Base-by-base conservation (phyloP, 1,284 basidiomycete genomes). In the Moesziomyces aphidis region DNA sequence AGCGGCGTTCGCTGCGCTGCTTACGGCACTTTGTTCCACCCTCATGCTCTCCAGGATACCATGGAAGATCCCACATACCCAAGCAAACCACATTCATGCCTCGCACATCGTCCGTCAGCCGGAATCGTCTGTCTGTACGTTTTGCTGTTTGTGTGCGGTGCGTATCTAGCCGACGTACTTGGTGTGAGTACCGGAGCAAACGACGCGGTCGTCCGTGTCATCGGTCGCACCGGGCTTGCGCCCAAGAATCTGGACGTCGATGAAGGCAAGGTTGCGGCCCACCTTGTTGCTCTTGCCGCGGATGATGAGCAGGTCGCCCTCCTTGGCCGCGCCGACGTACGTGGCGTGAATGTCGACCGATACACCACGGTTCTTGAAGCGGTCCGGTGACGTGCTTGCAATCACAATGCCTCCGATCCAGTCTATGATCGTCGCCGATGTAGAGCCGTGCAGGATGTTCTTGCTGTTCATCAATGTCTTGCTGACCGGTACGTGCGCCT, bases 401-500 rank as follows among this genome's bases (percentile, higher is more conserved):
- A 79, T 70, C 52, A 77, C 68, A 46, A 79, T 56, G 46, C 74
- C 74, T 28, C 74, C 77, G 44, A 77, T 63, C 73, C 74, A 76
- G 46, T 79, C 77, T 36, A 79, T 55, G 36, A 79, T 72, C 13
- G 77, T 79, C 4, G 77, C 77, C 1, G 77, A 73, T 0, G 76
- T 73, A 8, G 74, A 76, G 8, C 77, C 77, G 60, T 79, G 77
- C 5, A 79, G 61, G 61, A 72, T 77, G 44, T 63, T 60, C 49
- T 75, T 65, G 50, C 48, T 54, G 75, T 79, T 79, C 63, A 76
- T 64, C 9, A 73, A 68, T 5, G 61, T 70, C n/a, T 36, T 22
- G 0, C 59, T 53, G 22, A 76, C 61, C n/a, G 68, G 71, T 0
- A 79, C 60, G 44, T 67, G 53, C 21, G 77, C 77, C 55, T 63